Conservation (phyloP, 805 yeast genomes). For the Spathaspora passalidarum region DNA sequence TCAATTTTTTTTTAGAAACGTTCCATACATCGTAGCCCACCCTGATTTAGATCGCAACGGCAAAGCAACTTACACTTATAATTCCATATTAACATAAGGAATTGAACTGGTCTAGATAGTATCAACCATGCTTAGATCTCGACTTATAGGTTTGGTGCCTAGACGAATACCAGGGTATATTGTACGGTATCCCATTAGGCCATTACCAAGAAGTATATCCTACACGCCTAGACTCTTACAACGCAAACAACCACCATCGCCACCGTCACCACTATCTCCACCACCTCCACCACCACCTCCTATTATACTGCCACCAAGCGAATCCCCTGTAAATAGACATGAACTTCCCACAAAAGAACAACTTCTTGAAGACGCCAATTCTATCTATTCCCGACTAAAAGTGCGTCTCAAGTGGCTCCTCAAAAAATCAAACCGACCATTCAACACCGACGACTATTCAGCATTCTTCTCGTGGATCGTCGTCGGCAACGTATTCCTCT, state of each 20-base stretch:
- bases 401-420: constrained; percentile 66
- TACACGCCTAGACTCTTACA: not conserved
- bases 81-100: too few relatives aligned
- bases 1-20: too few relatives aligned
- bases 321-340: not conserved
- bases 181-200: not conserved
- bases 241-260: not conserved
- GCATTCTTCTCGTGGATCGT: constrained; percentile 92
- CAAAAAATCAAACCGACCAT: constrained; percentile 74
- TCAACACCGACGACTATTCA: constrained; percentile 86
- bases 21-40: not conserved
- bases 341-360: constrained; percentile 19
- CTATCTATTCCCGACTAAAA: constrained; percentile 24
- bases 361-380: constrained; percentile 25
- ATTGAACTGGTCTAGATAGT: too few relatives aligned
- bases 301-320: too few relatives aligned
- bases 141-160: too few relatives aligned
- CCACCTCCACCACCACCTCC: too few relatives aligned
- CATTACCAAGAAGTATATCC: not conserved
- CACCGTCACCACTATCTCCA: not conserved
- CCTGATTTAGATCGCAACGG: too few relatives aligned
- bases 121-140: too few relatives aligned
- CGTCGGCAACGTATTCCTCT: constrained; percentile 78
- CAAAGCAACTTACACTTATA: too few relatives aligned
- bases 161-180: too few relatives aligned